A percentile compares a stretch with the other conserved stretches of the same genome.
These are phyloP conservation scores for Plasmodium cynomolgi DNA, from an alignment of 169 alveolate genomes.

Conservation along the genomic window DNA sequence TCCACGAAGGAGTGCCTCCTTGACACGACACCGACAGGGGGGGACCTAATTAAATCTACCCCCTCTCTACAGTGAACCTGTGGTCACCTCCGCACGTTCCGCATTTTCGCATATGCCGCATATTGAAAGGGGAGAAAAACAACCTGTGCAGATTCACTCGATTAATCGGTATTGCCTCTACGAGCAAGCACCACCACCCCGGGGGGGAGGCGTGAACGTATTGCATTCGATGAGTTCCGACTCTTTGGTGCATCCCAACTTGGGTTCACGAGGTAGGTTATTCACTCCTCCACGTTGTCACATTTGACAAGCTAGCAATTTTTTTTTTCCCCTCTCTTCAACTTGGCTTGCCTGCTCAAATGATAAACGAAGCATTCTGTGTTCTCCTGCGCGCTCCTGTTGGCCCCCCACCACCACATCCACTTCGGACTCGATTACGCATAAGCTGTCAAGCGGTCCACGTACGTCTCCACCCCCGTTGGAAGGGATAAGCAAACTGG, in stretches of 20 bases:
- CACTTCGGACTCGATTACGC: neutral
- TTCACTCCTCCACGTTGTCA: neutral
- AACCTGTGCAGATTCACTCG: neutral
- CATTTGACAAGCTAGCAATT: neutral
- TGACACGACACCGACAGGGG: neutral
- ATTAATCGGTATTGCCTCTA: neutral
- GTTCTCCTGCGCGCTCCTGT: too few species aligned
- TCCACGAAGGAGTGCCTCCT: neutral
- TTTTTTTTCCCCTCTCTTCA: neutral
- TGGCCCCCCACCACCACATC: neutral
- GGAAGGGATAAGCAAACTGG: neutral
- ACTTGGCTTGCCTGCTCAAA: neutral
- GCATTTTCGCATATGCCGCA: too few species aligned
- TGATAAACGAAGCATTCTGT: neutral
- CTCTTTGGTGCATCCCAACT: neutral
- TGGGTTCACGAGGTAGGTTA: neutral
- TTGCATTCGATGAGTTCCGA: neutral
- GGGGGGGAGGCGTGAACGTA: neutral
- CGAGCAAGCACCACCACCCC: neutral
- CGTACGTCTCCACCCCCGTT: neutral
- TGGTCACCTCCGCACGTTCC: neutral
- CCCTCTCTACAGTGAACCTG: too few species aligned
- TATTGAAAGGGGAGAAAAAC: neutral
- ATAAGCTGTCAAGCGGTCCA: neutral
- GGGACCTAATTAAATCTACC: too few species aligned